Evolutionary conservation across 139 green algal genomes (phyloP).

Genomic region (Penium margaritaceum): DNA sequence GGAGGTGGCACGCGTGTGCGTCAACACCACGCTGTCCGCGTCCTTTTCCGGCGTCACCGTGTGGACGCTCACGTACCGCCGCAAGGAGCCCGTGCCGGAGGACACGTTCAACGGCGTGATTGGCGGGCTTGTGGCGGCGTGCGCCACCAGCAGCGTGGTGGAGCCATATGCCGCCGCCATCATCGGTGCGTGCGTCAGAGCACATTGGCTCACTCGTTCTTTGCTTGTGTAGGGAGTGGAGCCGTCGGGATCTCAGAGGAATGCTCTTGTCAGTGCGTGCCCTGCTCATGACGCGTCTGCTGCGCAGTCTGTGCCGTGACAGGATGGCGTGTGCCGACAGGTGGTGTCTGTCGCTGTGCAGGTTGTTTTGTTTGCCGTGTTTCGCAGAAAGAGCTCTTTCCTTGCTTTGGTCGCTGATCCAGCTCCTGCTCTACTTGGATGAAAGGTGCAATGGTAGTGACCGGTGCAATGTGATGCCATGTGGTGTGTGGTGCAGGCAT

Average conservation of each 20-base stretch:
- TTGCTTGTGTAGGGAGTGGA: too few species aligned
- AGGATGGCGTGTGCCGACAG: too few species aligned
- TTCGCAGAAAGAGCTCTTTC: neutral
- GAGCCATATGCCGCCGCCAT: slow-evolving; percentile 73
- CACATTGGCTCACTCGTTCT: too few species aligned
- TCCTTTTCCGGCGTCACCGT: slow-evolving; percentile 47
- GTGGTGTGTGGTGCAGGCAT: slow-evolving; percentile 49
- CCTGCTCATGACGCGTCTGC: neutral
- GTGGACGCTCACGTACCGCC: slow-evolving; percentile 39
- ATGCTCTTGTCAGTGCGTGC: neutral
- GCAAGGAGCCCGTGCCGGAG: slow-evolving; percentile 23
- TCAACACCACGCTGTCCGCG: slow-evolving; percentile 62
- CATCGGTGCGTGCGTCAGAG: slow-evolving; percentile 54
- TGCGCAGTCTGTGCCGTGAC: neutral
- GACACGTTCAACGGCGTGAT: slow-evolving; percentile 56
- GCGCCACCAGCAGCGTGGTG: slow-evolving; percentile 54
- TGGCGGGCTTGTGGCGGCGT: slow-evolving; percentile 68
- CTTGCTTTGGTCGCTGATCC: neutral
- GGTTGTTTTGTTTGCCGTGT: neutral
- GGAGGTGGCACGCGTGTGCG: slow-evolving; percentile 19
- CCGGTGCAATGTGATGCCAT: too few species aligned
- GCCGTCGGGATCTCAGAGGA: neutral
- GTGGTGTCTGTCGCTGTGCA: neutral
- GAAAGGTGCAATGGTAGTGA: too few species aligned
- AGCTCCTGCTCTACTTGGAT: neutral